Evolutionary conservation across 805 yeast species (phyloP).

Genomic region (Pichia occidentalis): DNA sequence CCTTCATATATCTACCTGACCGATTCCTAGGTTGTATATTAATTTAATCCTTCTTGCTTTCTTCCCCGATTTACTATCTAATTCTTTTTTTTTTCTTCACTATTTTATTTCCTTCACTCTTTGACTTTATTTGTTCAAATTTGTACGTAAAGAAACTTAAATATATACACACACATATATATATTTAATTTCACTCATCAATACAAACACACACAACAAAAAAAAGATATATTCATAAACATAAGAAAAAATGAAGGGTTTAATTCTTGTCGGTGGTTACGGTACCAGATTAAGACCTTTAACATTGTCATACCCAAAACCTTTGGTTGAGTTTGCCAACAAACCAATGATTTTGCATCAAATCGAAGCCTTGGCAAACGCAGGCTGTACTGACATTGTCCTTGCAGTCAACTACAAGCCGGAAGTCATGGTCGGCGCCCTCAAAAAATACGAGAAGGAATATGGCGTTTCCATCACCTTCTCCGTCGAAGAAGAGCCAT

Average conservation of each 20-base stretch:
- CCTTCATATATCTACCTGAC: no score
- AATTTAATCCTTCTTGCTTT: no score
- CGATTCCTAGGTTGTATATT: no score
- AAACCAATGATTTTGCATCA: conserved; percentile 99
- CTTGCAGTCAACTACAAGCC: conserved; percentile 99
- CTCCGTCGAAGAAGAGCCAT: conserved; percentile 98
- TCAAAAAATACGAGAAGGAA: conserved; percentile 88
- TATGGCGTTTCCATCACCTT: conserved; percentile 94
- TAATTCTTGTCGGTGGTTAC: conserved; percentile 98
- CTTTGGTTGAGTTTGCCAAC: conserved; percentile 96
- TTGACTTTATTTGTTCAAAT: no score
- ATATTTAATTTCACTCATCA: no score
- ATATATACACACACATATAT: no score
- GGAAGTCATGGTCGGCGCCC: conserved; percentile 95
- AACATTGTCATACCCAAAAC: conserved; percentile 91
- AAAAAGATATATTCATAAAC: conserved; percentile 9
- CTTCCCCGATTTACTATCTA: no score
- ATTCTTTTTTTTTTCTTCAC: no score
- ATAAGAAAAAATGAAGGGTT: conserved; percentile 66
- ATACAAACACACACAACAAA: no score
- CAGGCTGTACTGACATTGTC: conserved; percentile 98
- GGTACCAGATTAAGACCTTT: conserved; percentile 99
- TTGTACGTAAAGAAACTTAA: no score
- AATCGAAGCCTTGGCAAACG: conserved; percentile 94
- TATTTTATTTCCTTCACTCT: no score